phyloP scores from a whole-genome alignment of 1,139 yeast genomes.

The Tardiomyces blankii region DNA sequence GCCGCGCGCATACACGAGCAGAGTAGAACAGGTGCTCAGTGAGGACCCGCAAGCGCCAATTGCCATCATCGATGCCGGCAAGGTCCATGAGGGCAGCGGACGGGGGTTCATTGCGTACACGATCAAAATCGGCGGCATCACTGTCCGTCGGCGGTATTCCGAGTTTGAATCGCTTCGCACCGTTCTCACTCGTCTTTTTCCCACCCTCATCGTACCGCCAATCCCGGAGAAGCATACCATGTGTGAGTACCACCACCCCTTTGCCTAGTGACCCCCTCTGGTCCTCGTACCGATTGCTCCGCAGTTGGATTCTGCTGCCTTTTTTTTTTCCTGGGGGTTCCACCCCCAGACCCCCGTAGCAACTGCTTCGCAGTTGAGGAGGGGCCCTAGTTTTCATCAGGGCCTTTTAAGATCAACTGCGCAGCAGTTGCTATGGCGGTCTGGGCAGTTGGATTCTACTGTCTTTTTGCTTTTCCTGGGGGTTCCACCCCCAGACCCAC shows the following conservation, averaged over 20 bases:
- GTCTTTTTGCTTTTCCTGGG: no score
- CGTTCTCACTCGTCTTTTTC: constrained; percentile 60
- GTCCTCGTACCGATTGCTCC: background rate
- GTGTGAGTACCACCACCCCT: constrained; percentile 10
- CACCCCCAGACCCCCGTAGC: no score
- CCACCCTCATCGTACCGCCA: constrained; percentile 80
- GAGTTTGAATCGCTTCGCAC: constrained; percentile 81
- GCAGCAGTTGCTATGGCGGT: no score
- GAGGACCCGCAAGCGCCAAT: constrained; percentile 27
- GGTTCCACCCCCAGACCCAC: no score
- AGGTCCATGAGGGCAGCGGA: constrained; percentile 63
- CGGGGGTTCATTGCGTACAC: constrained; percentile 73
- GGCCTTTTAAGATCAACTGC: no score
- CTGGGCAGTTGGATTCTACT: no score
- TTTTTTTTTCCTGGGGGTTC: no score
- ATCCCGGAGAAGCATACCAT: constrained; percentile 85
- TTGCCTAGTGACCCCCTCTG: no score
- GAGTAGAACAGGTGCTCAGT: constrained; percentile 27
- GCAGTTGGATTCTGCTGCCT: no score
- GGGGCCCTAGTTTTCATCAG: no score
- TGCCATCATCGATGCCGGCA: constrained; percentile 64
- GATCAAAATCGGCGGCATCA: constrained; percentile 48
- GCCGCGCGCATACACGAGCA: constrained; percentile 19
- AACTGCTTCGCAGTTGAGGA: no score
- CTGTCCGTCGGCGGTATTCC: constrained; percentile 75